Evolutionary conservation across 2,329 filamentous ascomycete species (phyloP).

Genomic region (Epichloe elymi): DNA sequence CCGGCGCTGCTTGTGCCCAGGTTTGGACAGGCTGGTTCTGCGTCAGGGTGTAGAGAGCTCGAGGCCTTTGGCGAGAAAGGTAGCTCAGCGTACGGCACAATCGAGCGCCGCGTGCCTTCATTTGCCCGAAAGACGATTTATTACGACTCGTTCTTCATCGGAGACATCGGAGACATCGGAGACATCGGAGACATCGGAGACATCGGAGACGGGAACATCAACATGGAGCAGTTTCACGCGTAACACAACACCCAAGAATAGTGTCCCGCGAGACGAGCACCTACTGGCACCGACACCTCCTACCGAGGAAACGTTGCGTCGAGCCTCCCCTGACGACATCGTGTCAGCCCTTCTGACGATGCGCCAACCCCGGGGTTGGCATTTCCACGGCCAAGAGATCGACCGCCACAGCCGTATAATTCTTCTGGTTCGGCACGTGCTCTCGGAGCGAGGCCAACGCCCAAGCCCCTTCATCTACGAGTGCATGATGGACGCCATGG

Average conservation of each 20-base stretch:
- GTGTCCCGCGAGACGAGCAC: slow-evolving; percentile 4
- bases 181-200: neutral
- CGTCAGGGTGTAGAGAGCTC: slow-evolving; percentile 18
- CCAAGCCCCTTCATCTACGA: slow-evolving; percentile 55
- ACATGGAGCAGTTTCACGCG: neutral
- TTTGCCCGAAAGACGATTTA: neutral
- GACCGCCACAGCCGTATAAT: slow-evolving; percentile 18
- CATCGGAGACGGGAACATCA: neutral
- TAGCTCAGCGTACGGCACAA: slow-evolving; percentile 1
- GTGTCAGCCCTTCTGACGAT: slow-evolving; percentile 15
- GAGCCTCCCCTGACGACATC: slow-evolving; percentile 14
- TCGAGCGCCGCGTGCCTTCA: neutral
- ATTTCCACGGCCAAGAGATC: slow-evolving; percentile 8
- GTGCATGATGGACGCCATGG: slow-evolving; percentile 60
- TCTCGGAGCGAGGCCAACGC: slow-evolving; percentile 39
- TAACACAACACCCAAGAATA: neutral
- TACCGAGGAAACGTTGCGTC: slow-evolving; percentile 8
- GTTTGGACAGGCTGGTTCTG: slow-evolving; percentile 29
- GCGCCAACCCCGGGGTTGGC: slow-evolving; percentile 11
- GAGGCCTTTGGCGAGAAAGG: slow-evolving; percentile 3
- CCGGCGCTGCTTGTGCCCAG: slow-evolving; percentile 51
- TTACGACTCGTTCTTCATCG: neutral
- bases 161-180: neutral
- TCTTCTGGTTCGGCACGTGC: slow-evolving; percentile 41
- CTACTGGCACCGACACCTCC: slow-evolving; percentile 11